A percentile compares a stretch with the other conserved stretches of the same genome.
These are phyloP conservation scores for Russula earlei DNA, from an alignment of 768 basidiomycete species.

Conservation along the genomic window DNA sequence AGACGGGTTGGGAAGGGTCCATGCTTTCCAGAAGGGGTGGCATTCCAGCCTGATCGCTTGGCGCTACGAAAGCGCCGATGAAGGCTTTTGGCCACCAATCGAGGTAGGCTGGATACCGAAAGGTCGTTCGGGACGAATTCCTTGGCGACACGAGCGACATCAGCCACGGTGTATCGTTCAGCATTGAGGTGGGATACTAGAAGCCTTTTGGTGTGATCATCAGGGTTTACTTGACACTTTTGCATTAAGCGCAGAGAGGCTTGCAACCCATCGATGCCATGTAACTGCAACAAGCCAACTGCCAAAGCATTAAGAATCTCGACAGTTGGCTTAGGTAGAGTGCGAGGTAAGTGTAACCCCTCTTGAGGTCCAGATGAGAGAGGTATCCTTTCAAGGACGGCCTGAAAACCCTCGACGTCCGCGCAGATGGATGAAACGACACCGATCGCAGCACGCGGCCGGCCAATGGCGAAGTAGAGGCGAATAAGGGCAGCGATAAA, in stretches of 20 bases:
- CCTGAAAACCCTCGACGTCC: neutral
- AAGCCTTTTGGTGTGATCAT: slow-evolving; percentile 45
- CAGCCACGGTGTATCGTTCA: slow-evolving; percentile 36
- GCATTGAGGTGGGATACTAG: slow-evolving; percentile 43
- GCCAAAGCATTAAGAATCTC: slow-evolving; percentile 55
- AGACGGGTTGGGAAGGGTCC: neutral
- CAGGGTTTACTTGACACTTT: slow-evolving; percentile 38
- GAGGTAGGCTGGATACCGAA: slow-evolving; percentile 49
- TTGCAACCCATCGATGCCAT: slow-evolving; percentile 41
- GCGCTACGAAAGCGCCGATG: slow-evolving; percentile 32
- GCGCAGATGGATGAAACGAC: slow-evolving; percentile 5
- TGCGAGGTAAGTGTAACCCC: slow-evolving; percentile 6
- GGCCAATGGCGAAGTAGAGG: slow-evolving; percentile 6
- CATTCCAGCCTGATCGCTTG: slow-evolving; percentile 23
- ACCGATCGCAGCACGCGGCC: slow-evolving; percentile 6
- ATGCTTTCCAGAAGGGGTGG: slow-evolving; percentile 28
- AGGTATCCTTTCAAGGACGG: neutral
- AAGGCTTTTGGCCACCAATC: slow-evolving; percentile 43
- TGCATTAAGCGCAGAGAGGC: slow-evolving; percentile 49
- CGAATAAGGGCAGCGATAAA: slow-evolving; percentile 19
- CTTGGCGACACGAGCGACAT: slow-evolving; percentile 40
- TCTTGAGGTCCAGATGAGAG: neutral
- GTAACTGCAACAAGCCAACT: slow-evolving; percentile 36
- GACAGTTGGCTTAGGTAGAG: slow-evolving; percentile 25
- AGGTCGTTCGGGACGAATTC: slow-evolving; percentile 33